phyloP scores from a whole-genome alignment of 202 grass and related monocot genomes.

The Schoenoplectus tabernaemontani region DNA sequence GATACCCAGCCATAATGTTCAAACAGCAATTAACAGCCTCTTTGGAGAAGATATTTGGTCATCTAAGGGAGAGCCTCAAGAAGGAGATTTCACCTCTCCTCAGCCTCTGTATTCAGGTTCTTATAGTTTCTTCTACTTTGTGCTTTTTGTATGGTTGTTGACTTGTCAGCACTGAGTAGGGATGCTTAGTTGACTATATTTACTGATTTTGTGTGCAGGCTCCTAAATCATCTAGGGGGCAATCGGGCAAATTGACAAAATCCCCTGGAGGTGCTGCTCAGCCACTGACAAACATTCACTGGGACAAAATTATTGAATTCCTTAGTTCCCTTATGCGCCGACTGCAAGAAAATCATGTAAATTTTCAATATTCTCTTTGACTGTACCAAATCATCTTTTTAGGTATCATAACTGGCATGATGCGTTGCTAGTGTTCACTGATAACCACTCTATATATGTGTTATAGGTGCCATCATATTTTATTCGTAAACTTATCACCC shows the following conservation, averaged over 20 bases:
- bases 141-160: not conserved
- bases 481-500: slow-evolving; percentile 88
- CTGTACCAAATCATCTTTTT: slow-evolving; percentile 2
- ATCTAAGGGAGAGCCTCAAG: slow-evolving; percentile 95
- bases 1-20: slow-evolving; percentile 91
- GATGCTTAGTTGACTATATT: not conserved
- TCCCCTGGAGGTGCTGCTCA: slow-evolving; percentile 46
- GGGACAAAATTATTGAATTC: slow-evolving; percentile 87
- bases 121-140: not conserved
- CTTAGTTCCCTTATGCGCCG: slow-evolving; percentile 70
- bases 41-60: slow-evolving; percentile 90
- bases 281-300: slow-evolving; percentile 48
- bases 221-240: slow-evolving; percentile 71
- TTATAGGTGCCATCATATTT: slow-evolving; percentile 88
- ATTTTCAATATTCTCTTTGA: slow-evolving; percentile 20
- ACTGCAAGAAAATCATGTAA: slow-evolving; percentile 65
- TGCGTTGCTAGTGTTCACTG: slow-evolving; percentile 5
- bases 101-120: slow-evolving; percentile 87
- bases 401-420: not conserved
- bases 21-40: slow-evolving; percentile 92
- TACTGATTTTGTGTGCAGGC: slow-evolving; percentile 38
- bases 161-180: not conserved
- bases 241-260: slow-evolving; percentile 56
- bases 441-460: slow-evolving; percentile 26
- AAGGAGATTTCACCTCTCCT: slow-evolving; percentile 92